Base-by-base conservation (phyloP, 768 basidiomycete species). In the Candolleomyces efflorescens region DNA sequence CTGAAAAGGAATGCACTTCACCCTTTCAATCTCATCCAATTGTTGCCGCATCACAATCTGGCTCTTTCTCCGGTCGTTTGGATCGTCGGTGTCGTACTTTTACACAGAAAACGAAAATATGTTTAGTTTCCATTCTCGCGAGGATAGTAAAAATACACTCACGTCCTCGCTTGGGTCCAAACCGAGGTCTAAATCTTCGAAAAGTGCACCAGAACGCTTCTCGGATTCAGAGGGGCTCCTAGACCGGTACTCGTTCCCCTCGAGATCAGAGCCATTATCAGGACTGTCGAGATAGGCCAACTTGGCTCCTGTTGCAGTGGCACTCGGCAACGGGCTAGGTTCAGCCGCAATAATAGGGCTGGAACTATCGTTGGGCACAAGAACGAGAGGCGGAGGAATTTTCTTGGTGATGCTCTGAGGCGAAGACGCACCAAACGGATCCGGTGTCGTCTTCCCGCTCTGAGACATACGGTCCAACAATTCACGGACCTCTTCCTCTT, bases 1-100 rank as follows among this genome's bases (percentile, higher is more conserved):
- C 20, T 48, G 15, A 53, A 48, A 48, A 36, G 24, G 36, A 23
- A 48, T 24, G 47, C 17, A 27, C 64, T 64, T 6, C 59, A 76
- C 89, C 77, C 80, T 80, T 67, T 93, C 90, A 48, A 93, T 87
- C 69, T 88, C 87, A 66, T 93, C 91, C 22, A 93, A 72, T 67
- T 87, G 82, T 17, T 85, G 84, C 62, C 78, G 84, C 84, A 92
- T 83, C 44, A 87, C 71, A 62, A 84, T 80, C 63, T 92, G 90
- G 67, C 89, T 92, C 65, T 80, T 82, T 43, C 89, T 80, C 58
- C 82, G 80, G 70, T 90, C 90, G 64, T 90, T 77, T 45, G 87
- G 86, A 64, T 90, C 90, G 62, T 83, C 75, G 46, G 83, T 81
- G 59, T 89, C 86, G 62, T 80, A 86, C 87, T 90, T 63, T 65